Percentiles rank a stretch among this genome's conserved stretches.
Conservation (phyloP, 371 early-diverging fungal species). For the Mortierella sp. region DNA sequence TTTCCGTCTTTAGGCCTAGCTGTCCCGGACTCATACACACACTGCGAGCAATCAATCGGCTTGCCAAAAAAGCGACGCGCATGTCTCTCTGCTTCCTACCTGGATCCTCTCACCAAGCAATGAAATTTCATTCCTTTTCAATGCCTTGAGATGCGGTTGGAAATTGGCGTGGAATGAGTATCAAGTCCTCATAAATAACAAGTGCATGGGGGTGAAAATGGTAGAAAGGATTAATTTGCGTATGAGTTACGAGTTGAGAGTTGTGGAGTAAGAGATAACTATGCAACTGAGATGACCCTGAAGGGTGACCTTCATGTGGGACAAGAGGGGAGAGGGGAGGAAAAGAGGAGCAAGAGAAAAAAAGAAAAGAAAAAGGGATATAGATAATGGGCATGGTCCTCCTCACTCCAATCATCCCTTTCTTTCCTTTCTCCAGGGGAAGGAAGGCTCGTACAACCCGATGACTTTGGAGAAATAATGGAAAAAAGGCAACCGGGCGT, state of each 20-base stretch:
- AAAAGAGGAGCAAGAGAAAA: neutral
- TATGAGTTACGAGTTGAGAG: too few relatives aligned
- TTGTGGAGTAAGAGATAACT: too few relatives aligned
- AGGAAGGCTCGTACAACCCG: neutral
- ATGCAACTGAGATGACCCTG: neutral
- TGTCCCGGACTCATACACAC: neutral
- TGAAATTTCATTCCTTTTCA: too few relatives aligned
- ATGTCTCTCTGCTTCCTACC: too few relatives aligned
- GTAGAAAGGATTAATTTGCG: too few relatives aligned
- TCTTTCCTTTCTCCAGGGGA: neutral
- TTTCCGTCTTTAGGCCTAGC: neutral
- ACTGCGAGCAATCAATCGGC: constrained; percentile 1
- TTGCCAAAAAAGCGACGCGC: neutral
- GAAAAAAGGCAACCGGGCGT: too few relatives aligned
- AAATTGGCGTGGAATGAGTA: too few relatives aligned
- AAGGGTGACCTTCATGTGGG: neutral
- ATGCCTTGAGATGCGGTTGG: too few relatives aligned
- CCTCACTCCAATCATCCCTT: neutral
- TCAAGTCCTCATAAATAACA: too few relatives aligned
- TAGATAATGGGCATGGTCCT: too few relatives aligned
- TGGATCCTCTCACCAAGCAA: too few relatives aligned
- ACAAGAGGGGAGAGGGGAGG: neutral
- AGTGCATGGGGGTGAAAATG: too few relatives aligned
- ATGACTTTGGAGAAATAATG: neutral
- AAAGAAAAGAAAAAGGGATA: neutral